These are phyloP conservation scores for Pseudopyricularia javanii DNA, from an alignment of 2,329 filamentous ascomycete species.

Conservation along the genomic window DNA sequence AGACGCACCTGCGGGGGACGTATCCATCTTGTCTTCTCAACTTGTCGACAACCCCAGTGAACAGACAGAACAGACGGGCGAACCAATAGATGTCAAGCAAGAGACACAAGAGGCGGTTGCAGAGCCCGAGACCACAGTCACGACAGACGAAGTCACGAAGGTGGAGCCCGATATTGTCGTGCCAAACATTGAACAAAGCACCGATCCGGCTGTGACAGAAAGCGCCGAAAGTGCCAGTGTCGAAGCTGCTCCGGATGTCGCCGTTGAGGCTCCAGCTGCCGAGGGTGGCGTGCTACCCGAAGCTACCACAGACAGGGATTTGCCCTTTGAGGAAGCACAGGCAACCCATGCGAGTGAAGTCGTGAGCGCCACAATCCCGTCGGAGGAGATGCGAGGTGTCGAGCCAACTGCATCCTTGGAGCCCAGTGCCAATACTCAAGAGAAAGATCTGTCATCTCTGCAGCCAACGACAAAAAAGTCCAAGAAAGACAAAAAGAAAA, in stretches of 20 bases:
- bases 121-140: not conserved
- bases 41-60: not conserved
- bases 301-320: no score
- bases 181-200: not conserved
- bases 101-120: constrained; percentile 9
- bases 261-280: not conserved
- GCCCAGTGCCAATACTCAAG: no score
- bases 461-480: constrained; percentile 14
- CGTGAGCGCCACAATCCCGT: no score
- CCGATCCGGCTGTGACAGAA: not conserved
- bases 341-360: no score
- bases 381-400: no score
- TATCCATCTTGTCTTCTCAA: not conserved
- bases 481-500: constrained; percentile 17
- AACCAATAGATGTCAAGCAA: constrained; percentile 14
- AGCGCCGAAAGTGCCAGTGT: not conserved
- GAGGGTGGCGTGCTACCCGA: no score
- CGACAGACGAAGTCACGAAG: not conserved
- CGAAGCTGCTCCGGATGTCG: not conserved
- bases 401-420: no score
- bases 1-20: not conserved
- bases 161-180: not conserved
- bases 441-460: no score
- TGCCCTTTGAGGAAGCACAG: no score
- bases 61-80: constrained; percentile 3